Percentiles rank a stretch among this genome's conserved stretches.
phyloP scores from a whole-genome alignment of 345 rosid species.

The Carallia pectinifolia region DNA sequence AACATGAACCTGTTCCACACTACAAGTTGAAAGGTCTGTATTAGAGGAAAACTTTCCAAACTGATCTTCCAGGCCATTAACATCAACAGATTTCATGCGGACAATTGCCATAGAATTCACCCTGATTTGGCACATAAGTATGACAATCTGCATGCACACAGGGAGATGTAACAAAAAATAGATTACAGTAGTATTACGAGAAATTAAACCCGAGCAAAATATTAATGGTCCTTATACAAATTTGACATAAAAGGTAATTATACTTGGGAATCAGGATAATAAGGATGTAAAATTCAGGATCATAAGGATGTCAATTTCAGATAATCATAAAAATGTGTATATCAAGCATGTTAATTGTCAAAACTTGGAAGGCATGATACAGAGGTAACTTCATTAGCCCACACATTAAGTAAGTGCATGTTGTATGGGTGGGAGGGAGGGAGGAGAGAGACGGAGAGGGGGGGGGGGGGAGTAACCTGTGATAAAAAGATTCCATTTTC shows the following conservation, averaged over 20 bases:
- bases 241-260: no score
- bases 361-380: no score
- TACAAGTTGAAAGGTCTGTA: slow-evolving; percentile 41
- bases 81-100: slow-evolving; percentile 56
- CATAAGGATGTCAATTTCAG: neutral
- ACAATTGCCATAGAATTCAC: slow-evolving; percentile 76
- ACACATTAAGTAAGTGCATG: no score
- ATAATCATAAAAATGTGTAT: neutral
- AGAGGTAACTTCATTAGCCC: no score
- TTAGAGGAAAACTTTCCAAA: slow-evolving; percentile 28
- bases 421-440: neutral
- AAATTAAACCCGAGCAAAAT: no score
- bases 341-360: neutral
- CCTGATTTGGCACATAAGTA: slow-evolving; percentile 71
- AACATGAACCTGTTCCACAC: slow-evolving; percentile 69
- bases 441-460: neutral
- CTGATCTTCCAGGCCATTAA: slow-evolving; percentile 31
- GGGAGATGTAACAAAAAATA: slow-evolving; percentile 13
- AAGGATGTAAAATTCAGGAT: neutral
- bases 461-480: slow-evolving; percentile 40
- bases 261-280: neutral
- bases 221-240: no score
- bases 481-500: slow-evolving; percentile 51
- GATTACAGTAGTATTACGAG: neutral
- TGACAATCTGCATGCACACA: slow-evolving; percentile 50